Base-by-base conservation (phyloP, 106 monocot genomes). In the Dioscorea dumetorum region DNA sequence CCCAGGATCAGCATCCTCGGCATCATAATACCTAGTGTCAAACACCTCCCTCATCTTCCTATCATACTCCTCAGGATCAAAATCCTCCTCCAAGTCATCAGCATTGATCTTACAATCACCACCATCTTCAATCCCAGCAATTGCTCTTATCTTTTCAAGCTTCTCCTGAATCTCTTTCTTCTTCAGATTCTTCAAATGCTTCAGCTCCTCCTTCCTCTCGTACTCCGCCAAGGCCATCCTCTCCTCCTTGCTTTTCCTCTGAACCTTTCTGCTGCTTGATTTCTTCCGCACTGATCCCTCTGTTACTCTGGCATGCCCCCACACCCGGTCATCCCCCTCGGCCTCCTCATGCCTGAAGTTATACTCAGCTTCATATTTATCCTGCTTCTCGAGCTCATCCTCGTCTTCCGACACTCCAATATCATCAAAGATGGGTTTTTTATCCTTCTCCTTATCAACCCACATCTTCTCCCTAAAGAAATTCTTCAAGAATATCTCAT, bases 111-210 rank as follows among this genome's bases (percentile, higher is more conserved):
- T 83, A 49, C 69, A 83, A 34, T 4, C 58, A 20, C 49, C 72
- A 20, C 64, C 79, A n/a, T 85, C 62, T 31, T 75, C 85, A 23
- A 99, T 74, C 19, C 99, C 99, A 0, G 93, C 93, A 52, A 82
- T 81, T 0, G 57, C 76, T 22, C 75, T 60, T 18, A 99, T 80
- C 78, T 79, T 87, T 70, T 83, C 93, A 0, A 99, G 83, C 72
- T 87, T 99, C 74, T 93, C 90, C 67, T 83, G 66, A 15, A 99
- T 99, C 87, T 99, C 99, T 67, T 88, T 99, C 90, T 90, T 99
- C 79, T 99, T 99, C 78, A 99, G 33, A 67, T 93, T 99, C 79
- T 99, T 99, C 56, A 99, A 71, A 15, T 78, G 82, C 74, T 99
- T 99, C 82, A 99, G 61, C 72, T 93, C 93, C 77, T 99, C 90